Evolutionary conservation across 805 yeast genomes (phyloP).

Genomic region (Dipodascus albidus): DNA sequence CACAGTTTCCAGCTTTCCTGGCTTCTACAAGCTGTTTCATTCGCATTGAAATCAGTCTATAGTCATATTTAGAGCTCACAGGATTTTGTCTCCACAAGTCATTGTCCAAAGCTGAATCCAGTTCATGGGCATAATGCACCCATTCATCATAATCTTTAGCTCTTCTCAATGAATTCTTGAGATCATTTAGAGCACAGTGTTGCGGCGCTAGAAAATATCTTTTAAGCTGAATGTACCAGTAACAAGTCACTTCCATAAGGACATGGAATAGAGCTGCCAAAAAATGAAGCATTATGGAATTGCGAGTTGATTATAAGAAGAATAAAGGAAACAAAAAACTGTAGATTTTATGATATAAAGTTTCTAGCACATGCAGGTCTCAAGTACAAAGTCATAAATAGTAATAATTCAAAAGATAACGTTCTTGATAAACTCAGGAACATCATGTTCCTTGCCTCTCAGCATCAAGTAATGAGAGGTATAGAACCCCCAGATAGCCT

Average conservation of each 20-base stretch:
- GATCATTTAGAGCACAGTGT: constrained; percentile 16
- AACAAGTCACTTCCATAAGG: constrained; percentile 7
- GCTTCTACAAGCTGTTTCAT: constrained; percentile 52
- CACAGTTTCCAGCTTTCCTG: constrained; percentile 44
- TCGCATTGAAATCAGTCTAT: constrained; percentile 66
- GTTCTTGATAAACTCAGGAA: neutral
- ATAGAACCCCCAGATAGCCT: constrained; percentile 18
- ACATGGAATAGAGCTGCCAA: constrained; percentile 6
- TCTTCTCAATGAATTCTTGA: constrained; percentile 17
- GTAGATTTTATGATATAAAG: neutral
- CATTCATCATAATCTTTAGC: constrained; percentile 61
- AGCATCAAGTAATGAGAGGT: neutral
- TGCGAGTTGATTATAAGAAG: neutral
- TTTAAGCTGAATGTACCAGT: constrained; percentile 9
- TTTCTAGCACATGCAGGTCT: too few relatives aligned
- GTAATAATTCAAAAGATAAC: neutral
- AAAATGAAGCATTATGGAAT: neutral
- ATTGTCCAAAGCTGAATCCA: constrained; percentile 30
- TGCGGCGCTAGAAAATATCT: constrained; percentile 11
- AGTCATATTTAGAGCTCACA: constrained; percentile 72
- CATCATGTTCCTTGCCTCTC: neutral
- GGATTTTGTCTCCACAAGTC: constrained; percentile 72
- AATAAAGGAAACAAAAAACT: neutral
- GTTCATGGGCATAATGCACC: constrained; percentile 35
- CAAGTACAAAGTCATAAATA: neutral